A percentile compares a stretch with the other conserved stretches of the same genome.
Conservation (phyloP, 1,284 basidiomycete genomes). For the Meira nashicola region DNA sequence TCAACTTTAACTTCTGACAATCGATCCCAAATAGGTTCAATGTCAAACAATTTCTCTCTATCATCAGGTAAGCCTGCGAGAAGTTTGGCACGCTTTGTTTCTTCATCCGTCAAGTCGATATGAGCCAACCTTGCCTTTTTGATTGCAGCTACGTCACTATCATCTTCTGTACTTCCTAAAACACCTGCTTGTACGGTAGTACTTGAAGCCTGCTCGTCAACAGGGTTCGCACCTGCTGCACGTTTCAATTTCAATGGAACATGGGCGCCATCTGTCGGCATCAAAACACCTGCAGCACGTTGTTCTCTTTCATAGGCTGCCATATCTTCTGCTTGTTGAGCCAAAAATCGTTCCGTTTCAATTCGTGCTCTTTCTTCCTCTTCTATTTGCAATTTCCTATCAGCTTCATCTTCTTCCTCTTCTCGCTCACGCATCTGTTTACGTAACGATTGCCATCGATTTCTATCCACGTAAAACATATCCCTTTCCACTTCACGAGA, state of each 20-base stretch:
- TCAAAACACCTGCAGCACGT: slow-evolving; percentile 37
- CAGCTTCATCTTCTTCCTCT: slow-evolving; percentile 30
- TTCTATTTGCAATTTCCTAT: slow-evolving; percentile 21
- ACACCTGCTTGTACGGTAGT: slow-evolving; percentile 12
- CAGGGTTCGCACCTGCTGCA: slow-evolving; percentile 4
- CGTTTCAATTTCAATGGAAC: slow-evolving; percentile 41
- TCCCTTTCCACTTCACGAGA: slow-evolving; percentile 20
- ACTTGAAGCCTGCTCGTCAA: neutral
- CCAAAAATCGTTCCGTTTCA: slow-evolving; percentile 44
- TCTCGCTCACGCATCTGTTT: slow-evolving; percentile 25
- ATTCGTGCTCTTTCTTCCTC: slow-evolving; percentile 25
- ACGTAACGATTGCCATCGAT: slow-evolving; percentile 39
- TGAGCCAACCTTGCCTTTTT: slow-evolving; percentile 25
- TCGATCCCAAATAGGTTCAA: slow-evolving; percentile 32
- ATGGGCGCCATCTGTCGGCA: slow-evolving; percentile 24
- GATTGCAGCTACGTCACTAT: slow-evolving; percentile 22
- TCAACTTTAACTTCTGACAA: slow-evolving; percentile 29
- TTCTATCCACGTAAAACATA: slow-evolving; percentile 35
- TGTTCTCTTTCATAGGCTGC: slow-evolving; percentile 34
- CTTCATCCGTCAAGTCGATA: slow-evolving; percentile 27
- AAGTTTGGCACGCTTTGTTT: slow-evolving; percentile 20
- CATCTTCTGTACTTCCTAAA: slow-evolving; percentile 37
- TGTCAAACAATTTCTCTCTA: slow-evolving; percentile 16
- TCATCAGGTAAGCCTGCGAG: slow-evolving; percentile 17
- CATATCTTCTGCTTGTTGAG: slow-evolving; percentile 44